Evolutionary conservation across 306 rosid genomes (phyloP), one percentile per base, ranked within the genome.

Genomic region (Vigna angularis): DNA sequence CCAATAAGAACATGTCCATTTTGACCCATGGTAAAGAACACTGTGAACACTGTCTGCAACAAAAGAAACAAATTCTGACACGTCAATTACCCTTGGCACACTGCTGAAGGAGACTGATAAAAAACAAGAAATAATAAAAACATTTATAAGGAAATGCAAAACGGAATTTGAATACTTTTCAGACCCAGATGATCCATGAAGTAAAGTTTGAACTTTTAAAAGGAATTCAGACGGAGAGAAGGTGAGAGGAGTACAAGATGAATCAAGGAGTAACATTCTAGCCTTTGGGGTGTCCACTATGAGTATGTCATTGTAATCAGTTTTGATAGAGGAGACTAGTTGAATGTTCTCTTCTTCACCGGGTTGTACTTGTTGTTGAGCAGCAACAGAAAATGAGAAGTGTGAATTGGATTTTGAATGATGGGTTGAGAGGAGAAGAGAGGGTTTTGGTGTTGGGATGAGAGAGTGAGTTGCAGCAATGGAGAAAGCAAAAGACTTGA

Each of bases 1-100:
- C 99, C 99, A 93, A 72, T 93, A 91, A 53, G 96, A 82, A 78
- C 81, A 85, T 28, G 99, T 91, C 99, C 99, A 95, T 63, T 88
- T 91, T 86, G 78, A 76, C 48, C 87, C 86, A 93, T 91, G 88
- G 86, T 81, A 82, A 44, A 91, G 84, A 82, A 95, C 84, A 78
- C 99, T 95, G 75, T 95, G 99, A 73, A 93, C 92, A 73, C 84
- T 86, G 71, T 91, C 97, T 95, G 89, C 75, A 78, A 36, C 47
- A 73, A 77, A 52, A 50, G 67, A 51, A 74, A 48, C 44, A 63
- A 76, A 52, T 70, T 7, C 26, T 17, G 50, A 53, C 28, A 28
- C 3, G 47, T 72, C 74, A 79, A 51, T 40, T 30, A 18, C 17
- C 75, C 50, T 17, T 48, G 34, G 14, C 56, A 74, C 17, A 20